phyloP scores from a whole-genome alignment of 2,329 filamentous ascomycete genomes.

The Dothideomycetidae sp. region DNA sequence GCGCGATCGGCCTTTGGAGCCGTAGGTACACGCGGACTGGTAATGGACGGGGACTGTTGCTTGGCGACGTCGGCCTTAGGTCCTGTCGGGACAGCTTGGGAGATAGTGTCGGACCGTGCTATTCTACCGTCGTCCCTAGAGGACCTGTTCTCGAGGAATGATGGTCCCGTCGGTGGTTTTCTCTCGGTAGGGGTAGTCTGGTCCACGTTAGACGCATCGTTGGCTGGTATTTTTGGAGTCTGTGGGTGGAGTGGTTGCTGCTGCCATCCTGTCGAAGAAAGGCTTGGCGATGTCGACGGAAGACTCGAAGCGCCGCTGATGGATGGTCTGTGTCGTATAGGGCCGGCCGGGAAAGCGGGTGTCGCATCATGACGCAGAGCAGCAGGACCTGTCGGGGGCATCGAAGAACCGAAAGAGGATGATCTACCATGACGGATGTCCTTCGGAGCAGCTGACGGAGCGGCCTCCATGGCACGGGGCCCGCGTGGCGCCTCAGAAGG shows the following conservation, averaged over 20 bases:
- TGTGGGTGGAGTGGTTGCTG: conserved; percentile 3
- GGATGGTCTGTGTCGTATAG: conserved; percentile 2
- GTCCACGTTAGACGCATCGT: neutral
- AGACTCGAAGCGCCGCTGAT: neutral
- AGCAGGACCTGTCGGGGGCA: conserved; percentile 4
- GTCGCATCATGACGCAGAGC: conserved; percentile 2
- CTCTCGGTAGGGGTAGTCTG: conserved; percentile 2
- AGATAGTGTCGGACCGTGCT: neutral
- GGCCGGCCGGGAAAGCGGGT: conserved; percentile 1
- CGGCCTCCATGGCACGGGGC: conserved; percentile 19
- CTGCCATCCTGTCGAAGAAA: conserved; percentile 1
- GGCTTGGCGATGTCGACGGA: conserved; percentile 5
- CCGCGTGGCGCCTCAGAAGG: conserved; percentile 21
- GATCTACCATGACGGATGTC: conserved; percentile 12
- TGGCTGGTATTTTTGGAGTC: conserved; percentile 4
- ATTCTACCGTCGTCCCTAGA: neutral
- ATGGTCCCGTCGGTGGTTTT: neutral
- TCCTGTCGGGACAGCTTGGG: conserved; percentile 10
- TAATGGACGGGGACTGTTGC: conserved; percentile 23
- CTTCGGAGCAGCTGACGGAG: conserved; percentile 13
- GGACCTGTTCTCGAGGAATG: neutral
- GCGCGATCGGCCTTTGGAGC: conserved; percentile 22
- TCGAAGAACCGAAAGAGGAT: neutral
- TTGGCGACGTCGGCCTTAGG: conserved; percentile 14
- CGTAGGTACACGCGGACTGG: conserved; percentile 21